Evolutionary conservation across 2,329 filamentous ascomycete genomes (phyloP), one percentile per base, ranked within the genome.

Genomic region (Cladosporium sp.): DNA sequence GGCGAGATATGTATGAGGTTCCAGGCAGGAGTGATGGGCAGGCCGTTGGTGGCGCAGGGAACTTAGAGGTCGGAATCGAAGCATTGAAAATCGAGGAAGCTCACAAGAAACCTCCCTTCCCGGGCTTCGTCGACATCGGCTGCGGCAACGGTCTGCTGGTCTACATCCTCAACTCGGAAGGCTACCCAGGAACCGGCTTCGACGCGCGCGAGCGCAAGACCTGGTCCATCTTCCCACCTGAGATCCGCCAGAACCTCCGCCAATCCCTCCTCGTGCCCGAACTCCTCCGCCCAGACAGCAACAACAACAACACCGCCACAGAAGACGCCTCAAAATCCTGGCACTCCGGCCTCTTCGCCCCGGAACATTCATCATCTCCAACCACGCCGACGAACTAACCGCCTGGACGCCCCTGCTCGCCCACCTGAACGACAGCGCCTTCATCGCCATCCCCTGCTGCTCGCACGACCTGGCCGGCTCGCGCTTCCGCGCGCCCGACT

Each of bases 341-440:
- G 54, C 77, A 80, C 58, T 64, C 74, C 55, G 93, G 92, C 30
- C 63, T 76, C 8, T 96, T 97, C 62, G 5, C 42, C 0, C 76
- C 0, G 82, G 83, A 22, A 95, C 89, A 0, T 99, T 99, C 68
- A 89, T 99, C 61, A 86, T 99, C 56, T 95, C 90, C 43, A 99
- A 99, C 64, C 93, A 99, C 67, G 92, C 92, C 9, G 93, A 99
- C 65, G 91, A 99, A 70, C 79, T 99, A 12, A 99, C 93, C 0
- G 83, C 89, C 0, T 99, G 93, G 93, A 97, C 93, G 0, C 93
- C 93, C 0, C 79, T 97, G 15, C 80, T 99, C 36, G 91, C 89
- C 1, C 80, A 82, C 6, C 73, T 89, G 1, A 90, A 86, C 0
- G 72, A 80, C 2, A 86, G 86, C 9, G 86, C 90, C 0, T 99